Evolutionary conservation across 1,284 basidiomycete species (phyloP), one percentile per base, ranked within the genome.

Genomic region (Cryptococcus sp.): DNA sequence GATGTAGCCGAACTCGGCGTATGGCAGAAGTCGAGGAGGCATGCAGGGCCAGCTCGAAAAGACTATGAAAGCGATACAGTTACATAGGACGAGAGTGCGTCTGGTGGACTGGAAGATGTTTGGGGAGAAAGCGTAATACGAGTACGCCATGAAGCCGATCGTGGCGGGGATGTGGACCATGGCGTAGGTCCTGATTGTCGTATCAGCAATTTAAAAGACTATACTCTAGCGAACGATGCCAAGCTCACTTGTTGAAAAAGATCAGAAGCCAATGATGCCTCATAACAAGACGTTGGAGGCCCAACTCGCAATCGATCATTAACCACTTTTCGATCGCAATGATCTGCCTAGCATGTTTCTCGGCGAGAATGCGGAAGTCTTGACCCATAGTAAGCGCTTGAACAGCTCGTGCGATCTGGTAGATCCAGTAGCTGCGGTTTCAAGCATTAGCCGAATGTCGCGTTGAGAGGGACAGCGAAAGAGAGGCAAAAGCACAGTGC

Each of bases 131-230:
- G 67, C 65, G 46, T 58, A 57, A 52, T 73, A 78, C 16, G 70
- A 68, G 54, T 75, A 76, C 20, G 58, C 73, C 57, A 78, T 69
- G 65, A 74, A 78, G 37, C 66, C 63, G 58, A 78, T 76, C 5
- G 75, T 78, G 3, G 75, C 76, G 19, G 76, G 76, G 44, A 78
- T 76, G 56, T 76, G 75, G 25, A 78, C 73, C 72, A 76, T 76
- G 19, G 76, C 72, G 63, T 78, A 78, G 25, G 74, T 73, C 56
- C 72, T 72, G 52, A n/a, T 40, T 16, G 16, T 39, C 10, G 40
- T 3, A 3, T 38, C 34, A 39, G 34, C 29, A 45, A 29, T 34
- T 20, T 51, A 15, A 16, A 43, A 1, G 34, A 23, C 0, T 1
- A 20, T 5, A 34, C 38, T 1, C 13, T 17, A 38, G n/a, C 37